Percentiles rank a stretch among this genome's conserved stretches.
These are phyloP conservation scores for Aspergillus sp. DNA, from an alignment of 2,329 filamentous ascomycete species.

Conservation along the genomic window DNA sequence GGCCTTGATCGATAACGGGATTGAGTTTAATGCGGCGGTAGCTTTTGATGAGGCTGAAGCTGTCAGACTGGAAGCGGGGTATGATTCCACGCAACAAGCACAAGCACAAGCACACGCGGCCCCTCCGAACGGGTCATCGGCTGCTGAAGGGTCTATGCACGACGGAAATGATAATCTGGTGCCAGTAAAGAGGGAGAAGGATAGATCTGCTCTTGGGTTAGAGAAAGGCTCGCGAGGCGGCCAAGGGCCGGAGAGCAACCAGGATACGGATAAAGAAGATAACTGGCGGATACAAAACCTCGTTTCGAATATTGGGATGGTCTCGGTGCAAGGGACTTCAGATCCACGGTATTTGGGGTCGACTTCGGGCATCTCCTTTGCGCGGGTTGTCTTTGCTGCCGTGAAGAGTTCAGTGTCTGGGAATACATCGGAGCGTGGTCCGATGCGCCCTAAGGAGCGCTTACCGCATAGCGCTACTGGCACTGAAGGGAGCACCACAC, in stretches of 20 bases:
- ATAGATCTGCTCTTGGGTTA: constrained; percentile 13
- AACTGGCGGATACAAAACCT: constrained; percentile 64
- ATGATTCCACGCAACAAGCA: constrained; percentile 22
- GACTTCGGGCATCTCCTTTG: constrained; percentile 89
- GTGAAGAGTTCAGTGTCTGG: constrained; percentile 72
- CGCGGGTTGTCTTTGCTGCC: constrained; percentile 88
- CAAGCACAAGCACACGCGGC: constrained; percentile 9
- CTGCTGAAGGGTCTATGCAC: constrained; percentile 15
- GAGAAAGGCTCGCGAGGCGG: constrained; percentile 21
- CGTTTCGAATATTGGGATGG: constrained; percentile 70
- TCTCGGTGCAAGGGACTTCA: constrained; percentile 73
- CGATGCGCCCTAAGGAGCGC: constrained; percentile 59
- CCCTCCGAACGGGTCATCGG: constrained; percentile 17
- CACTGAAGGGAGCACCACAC: constrained; percentile 73
- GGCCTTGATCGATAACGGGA: constrained; percentile 66
- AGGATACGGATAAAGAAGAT: constrained; percentile 54
- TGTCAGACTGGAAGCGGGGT: constrained; percentile 29
- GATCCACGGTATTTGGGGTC: constrained; percentile 81
- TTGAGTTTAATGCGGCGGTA: constrained; percentile 70
- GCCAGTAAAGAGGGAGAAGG: constrained; percentile 26
- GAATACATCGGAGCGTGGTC: constrained; percentile 62
- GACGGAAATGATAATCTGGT: constrained; percentile 15
- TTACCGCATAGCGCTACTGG: constrained; percentile 51
- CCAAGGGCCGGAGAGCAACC: constrained; percentile 28
- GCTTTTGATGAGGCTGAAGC: constrained; percentile 60